These are phyloP conservation scores for Trichoderma sp. DNA, from an alignment of 2,329 filamentous ascomycete genomes.

Conservation along the genomic window DNA sequence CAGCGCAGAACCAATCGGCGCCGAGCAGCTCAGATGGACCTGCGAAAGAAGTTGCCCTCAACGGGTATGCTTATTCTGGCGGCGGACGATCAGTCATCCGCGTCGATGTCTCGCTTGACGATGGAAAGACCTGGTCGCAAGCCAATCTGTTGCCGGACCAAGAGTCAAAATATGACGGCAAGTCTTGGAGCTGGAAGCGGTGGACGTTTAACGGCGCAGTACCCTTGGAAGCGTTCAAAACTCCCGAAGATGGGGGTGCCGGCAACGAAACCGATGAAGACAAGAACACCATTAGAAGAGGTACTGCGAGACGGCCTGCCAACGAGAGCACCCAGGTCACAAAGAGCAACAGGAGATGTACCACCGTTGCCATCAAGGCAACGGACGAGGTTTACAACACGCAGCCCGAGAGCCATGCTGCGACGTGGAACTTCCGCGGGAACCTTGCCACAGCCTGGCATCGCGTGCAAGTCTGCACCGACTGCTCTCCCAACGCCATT, in stretches of 20 bases:
- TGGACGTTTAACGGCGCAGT: constrained; percentile 57
- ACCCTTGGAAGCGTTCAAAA: constrained; percentile 34
- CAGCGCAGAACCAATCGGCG: not conserved
- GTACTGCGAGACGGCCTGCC: not conserved
- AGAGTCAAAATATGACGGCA: constrained; percentile 39
- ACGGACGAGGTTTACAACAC: constrained; percentile 65
- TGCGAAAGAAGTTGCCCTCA: constrained; percentile 39
- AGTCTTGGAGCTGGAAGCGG: constrained; percentile 61
- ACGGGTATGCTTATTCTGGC: constrained; percentile 66
- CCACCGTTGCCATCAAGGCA: constrained; percentile 61
- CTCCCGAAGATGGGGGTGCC: constrained; percentile 9
- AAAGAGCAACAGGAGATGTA: constrained; percentile 35
- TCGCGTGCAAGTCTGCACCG: constrained; percentile 44
- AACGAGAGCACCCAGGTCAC: not conserved
- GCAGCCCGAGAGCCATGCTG: constrained; percentile 58
- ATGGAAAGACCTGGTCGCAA: constrained; percentile 62
- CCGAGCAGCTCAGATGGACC: not conserved
- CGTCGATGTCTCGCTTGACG: constrained; percentile 65
- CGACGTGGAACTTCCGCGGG: constrained; percentile 62
- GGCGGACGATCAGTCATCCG: constrained; percentile 63
- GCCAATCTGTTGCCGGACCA: constrained; percentile 56
- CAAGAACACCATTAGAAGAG: constrained; percentile 13
- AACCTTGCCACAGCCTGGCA: constrained; percentile 69
- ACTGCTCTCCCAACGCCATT: constrained; percentile 26
- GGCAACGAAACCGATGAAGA: constrained; percentile 8